A percentile compares a stretch with the other conserved stretches of the same genome.
These are phyloP conservation scores for Cercophora newfieldiana DNA, from an alignment of 495 filamentous ascomycete genomes.

Conservation along the genomic window DNA sequence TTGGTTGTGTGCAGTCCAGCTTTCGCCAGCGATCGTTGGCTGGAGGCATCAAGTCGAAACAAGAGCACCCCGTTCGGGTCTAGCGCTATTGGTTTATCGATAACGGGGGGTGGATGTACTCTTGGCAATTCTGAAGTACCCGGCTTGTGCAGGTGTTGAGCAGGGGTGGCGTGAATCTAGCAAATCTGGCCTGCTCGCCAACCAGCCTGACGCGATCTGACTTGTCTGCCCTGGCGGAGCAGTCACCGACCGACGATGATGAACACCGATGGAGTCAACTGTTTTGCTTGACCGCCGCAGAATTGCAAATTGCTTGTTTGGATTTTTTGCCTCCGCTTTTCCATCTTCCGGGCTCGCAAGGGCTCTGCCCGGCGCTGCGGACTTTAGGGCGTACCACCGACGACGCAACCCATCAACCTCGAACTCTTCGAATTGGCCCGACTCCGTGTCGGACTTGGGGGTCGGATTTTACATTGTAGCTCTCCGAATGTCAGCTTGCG, in stretches of 20 bases:
- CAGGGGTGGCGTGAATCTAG: conserved; percentile 10
- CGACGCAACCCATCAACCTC: not conserved
- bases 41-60: conserved; percentile 20
- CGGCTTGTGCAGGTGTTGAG: not conserved
- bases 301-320: not conserved
- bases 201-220: conserved; percentile 26
- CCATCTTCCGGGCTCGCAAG: not conserved
- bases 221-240: conserved; percentile 10
- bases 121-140: conserved; percentile 22
- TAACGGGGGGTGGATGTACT: conserved; percentile 22
- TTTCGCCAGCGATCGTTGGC: not conserved
- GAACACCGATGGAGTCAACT: conserved; percentile 12
- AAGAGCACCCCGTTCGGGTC: conserved; percentile 8
- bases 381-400: conserved; percentile 2
- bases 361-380: not conserved
- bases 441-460: conserved; percentile 21
- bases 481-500: not conserved
- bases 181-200: conserved; percentile 17
- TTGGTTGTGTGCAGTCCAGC: conserved; percentile 1
- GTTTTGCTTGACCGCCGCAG: not conserved
- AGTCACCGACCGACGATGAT: conserved; percentile 9
- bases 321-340: not conserved
- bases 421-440: conserved; percentile 7
- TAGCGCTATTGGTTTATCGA: conserved; percentile 23
- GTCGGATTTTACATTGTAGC: conserved; percentile 13